Evolutionary conservation across 2,329 filamentous ascomycete species (phyloP).

Genomic region (Xylaria sp.): DNA sequence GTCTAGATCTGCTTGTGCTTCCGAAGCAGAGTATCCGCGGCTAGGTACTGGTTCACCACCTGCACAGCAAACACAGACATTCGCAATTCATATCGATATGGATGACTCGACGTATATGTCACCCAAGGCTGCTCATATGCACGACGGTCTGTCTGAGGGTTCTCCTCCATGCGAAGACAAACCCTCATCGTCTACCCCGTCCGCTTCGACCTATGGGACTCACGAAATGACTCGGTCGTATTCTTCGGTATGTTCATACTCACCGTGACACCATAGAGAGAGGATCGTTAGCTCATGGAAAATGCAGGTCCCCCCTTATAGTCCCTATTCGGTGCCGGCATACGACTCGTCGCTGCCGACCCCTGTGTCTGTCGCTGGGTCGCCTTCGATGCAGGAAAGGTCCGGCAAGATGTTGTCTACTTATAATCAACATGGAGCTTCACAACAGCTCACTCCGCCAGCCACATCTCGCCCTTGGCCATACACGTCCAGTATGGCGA

Average conservation of each 20-base stretch:
- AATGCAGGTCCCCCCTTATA: slow-evolving; percentile 47
- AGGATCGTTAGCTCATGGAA: slow-evolving; percentile 18
- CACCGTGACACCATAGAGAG: slow-evolving; percentile 13
- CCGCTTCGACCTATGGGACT: slow-evolving; percentile 43
- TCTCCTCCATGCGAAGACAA: slow-evolving; percentile 31
- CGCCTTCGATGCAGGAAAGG: slow-evolving; percentile 60
- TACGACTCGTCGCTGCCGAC: slow-evolving; percentile 61
- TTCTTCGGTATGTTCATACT: slow-evolving; percentile 44
- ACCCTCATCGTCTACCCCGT: slow-evolving; percentile 40
- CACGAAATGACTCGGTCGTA: slow-evolving; percentile 46
- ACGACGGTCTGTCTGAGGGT: slow-evolving; percentile 39
- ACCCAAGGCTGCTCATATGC: slow-evolving; percentile 41
- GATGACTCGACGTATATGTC: slow-evolving; percentile 44
- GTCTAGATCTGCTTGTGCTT: slow-evolving; percentile 36
- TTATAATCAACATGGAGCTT: slow-evolving; percentile 53
- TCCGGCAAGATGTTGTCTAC: slow-evolving; percentile 54
- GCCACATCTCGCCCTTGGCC: slow-evolving; percentile 59
- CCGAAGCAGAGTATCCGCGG: slow-evolving; percentile 33
- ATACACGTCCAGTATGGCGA: slow-evolving; percentile 57
- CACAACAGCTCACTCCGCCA: slow-evolving; percentile 62
- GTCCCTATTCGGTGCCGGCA: slow-evolving; percentile 50
- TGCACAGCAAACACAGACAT: slow-evolving; percentile 29
- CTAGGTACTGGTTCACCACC: slow-evolving; percentile 35
- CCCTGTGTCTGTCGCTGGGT: slow-evolving; percentile 62
- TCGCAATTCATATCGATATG: slow-evolving; percentile 42